A percentile compares a stretch with the other conserved stretches of the same genome.
These are phyloP conservation scores for Ogataea hybrid DNA, from an alignment of 1,139 yeast species.

Conservation along the genomic window DNA sequence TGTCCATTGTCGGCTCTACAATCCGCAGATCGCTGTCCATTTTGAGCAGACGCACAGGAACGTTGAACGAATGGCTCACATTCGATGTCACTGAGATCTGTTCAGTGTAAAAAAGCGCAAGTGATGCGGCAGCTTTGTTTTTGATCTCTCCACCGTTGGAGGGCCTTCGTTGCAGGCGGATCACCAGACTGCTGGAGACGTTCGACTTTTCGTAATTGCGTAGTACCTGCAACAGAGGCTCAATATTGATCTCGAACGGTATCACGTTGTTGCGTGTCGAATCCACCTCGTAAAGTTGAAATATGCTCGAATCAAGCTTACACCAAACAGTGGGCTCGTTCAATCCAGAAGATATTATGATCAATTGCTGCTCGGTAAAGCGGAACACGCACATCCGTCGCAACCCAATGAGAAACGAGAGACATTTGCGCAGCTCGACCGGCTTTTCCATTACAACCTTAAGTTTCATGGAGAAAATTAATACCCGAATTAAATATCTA, in stretches of 20 bases:
- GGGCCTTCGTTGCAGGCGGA: conserved; percentile 47
- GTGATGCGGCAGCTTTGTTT: conserved; percentile 46
- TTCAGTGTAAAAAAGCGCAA: conserved; percentile 50
- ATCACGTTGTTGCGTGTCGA: conserved; percentile 48
- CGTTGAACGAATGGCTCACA: conserved; percentile 56
- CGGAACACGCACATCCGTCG: conserved; percentile 41
- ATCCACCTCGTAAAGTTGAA: conserved; percentile 46
- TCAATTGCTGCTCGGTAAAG: conserved; percentile 46
- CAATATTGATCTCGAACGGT: conserved; percentile 55
- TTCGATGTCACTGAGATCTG: conserved; percentile 34
- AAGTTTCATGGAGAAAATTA: conserved; percentile 21
- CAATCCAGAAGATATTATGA: conserved; percentile 48
- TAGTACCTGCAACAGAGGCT: conserved; percentile 52
- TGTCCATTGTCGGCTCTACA: conserved; percentile 48
- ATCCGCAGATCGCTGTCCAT: conserved; percentile 42
- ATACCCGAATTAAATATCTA: no score
- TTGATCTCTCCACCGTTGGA: conserved; percentile 33
- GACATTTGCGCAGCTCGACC: conserved; percentile 26
- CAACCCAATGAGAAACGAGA: conserved; percentile 34
- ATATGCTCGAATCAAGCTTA: conserved; percentile 44
- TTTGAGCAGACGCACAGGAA: conserved; percentile 55
- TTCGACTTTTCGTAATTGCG: conserved; percentile 53
- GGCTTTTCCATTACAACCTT: conserved; percentile 25
- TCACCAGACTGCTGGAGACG: conserved; percentile 45
- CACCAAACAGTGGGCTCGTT: conserved; percentile 66